Evolutionary conservation across 1,284 basidiomycete species (phyloP), one percentile per base, ranked within the genome.

Genomic region (Veloboletus limbatus): DNA sequence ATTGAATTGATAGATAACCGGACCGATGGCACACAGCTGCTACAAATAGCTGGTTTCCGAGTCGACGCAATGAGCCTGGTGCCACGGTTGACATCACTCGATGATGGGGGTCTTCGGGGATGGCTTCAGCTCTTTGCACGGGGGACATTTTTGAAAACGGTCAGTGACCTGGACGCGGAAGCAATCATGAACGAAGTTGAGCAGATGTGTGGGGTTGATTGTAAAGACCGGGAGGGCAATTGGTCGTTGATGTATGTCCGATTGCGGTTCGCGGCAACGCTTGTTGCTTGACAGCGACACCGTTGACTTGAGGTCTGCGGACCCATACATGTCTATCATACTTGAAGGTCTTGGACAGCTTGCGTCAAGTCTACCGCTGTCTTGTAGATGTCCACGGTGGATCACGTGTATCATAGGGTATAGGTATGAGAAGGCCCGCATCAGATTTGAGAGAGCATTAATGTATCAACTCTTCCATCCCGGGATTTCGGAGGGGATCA

Each of bases 201-300:
- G 43, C 72, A 81, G 26, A 67, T 76, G 28, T 82, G 79, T 53
- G 67, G 67, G 26, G 64, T 79, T 6, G 88, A 89, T 56, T 82
- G 78, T 64, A 74, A 69, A 55, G 79, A 83, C 57, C 65, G 60
- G 16, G 67, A 67, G 35, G 82, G 82, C 8, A 75, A 75, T 3
- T 88, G 86, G 86, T 69, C 76, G 34, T 67, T 88, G 65, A 81
- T 88, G 74, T 90, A 89, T 59, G 79, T 81, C 39, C 69, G 88
- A 36, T 60, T 92, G 52, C 74, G 88, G 34, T 83, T 88, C 55
- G 63, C 49, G 40, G 65, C 62, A 48, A 66, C 62, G 37, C 49
- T 66, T 22, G 52, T 45, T 32, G 40, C 35, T 41, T 57, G 62
- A 66, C 52, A 42, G 43, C 30, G 52, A 62, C 54, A 41, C 13